A percentile compares a stretch with the other conserved stretches of the same genome.
phyloP scores from a whole-genome alignment of 2,329 filamentous ascomycete species.

The Phialophora expanda region DNA sequence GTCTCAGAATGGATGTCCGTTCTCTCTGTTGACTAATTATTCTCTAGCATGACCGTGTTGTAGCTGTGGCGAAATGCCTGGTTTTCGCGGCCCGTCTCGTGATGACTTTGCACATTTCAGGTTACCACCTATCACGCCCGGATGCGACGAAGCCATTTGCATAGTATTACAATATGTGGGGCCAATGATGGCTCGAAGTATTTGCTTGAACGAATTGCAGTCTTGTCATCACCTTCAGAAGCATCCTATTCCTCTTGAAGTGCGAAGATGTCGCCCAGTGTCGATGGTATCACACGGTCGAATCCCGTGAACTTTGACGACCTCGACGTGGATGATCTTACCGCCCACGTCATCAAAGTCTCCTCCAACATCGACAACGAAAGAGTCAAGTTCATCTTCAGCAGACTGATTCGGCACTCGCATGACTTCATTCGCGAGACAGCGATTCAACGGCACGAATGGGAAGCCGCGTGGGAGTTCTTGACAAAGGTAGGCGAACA shows the following conservation, averaged over 20 bases:
- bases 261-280: background rate
- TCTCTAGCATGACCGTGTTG: background rate
- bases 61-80: background rate
- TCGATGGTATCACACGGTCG: too few species aligned
- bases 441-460: background rate
- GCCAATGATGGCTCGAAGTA: background rate
- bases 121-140: too few species aligned
- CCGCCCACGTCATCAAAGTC: conserved; percentile 1
- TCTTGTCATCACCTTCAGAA: background rate
- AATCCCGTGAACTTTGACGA: background rate
- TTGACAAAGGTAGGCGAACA: background rate
- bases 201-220: background rate
- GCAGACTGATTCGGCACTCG: background rate
- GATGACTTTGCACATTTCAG: background rate
- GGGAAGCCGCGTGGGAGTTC: background rate
- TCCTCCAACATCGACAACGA: background rate
- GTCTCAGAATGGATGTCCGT: background rate
- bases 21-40: background rate
- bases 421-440: conserved; percentile 9
- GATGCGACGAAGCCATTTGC: background rate
- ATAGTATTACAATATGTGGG: background rate
- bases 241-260: background rate
- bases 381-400: conserved; percentile 4
- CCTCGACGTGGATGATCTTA: conserved; percentile 3
- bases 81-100: background rate